These are phyloP conservation scores for Scutellospora calospora DNA, from an alignment of 371 early-diverging fungal species.

Conservation along the genomic window DNA sequence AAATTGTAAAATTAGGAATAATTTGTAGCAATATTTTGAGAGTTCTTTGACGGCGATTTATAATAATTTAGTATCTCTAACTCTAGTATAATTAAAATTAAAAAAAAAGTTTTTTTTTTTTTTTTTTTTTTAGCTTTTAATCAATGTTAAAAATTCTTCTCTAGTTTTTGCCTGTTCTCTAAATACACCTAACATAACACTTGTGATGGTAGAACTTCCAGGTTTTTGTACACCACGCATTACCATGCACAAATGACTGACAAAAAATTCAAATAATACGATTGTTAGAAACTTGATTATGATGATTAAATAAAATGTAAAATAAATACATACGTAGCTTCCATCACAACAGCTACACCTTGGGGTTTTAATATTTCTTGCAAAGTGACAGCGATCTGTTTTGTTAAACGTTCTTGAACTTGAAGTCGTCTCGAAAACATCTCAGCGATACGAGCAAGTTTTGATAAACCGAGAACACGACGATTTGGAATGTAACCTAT, in stretches of 20 bases:
- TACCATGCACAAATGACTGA: constrained; percentile 92
- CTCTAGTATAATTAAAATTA: not conserved
- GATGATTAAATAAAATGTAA: not conserved
- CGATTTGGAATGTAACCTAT: constrained; percentile 98
- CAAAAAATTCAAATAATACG: constrained; percentile 28
- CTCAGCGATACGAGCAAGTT: constrained; percentile 97
- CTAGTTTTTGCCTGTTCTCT: constrained; percentile 91
- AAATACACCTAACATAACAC: constrained; percentile 96
- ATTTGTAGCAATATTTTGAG: too few species aligned
- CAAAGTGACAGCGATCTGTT: constrained; percentile 93
- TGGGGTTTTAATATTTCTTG: constrained; percentile 93
- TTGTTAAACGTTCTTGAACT: constrained; percentile 98
- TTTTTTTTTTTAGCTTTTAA: constrained; percentile 56
- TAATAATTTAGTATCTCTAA: too few species aligned
- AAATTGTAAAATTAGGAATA: too few species aligned
- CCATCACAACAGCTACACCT: constrained; percentile 98
- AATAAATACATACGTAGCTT: constrained; percentile 75
- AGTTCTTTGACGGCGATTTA: too few species aligned
- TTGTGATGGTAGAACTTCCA: constrained; percentile 91
- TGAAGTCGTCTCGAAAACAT: constrained; percentile 96
- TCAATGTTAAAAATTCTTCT: constrained; percentile 93
- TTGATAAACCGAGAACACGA: constrained; percentile 94
- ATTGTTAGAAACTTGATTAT: not conserved
- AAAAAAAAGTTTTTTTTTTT: too few species aligned
- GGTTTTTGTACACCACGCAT: constrained; percentile 97